Percentiles rank a stretch among this genome's conserved stretches.
These are phyloP conservation scores for Diplodia sapinea DNA, from an alignment of 2,329 filamentous ascomycete genomes.

Conservation along the genomic window DNA sequence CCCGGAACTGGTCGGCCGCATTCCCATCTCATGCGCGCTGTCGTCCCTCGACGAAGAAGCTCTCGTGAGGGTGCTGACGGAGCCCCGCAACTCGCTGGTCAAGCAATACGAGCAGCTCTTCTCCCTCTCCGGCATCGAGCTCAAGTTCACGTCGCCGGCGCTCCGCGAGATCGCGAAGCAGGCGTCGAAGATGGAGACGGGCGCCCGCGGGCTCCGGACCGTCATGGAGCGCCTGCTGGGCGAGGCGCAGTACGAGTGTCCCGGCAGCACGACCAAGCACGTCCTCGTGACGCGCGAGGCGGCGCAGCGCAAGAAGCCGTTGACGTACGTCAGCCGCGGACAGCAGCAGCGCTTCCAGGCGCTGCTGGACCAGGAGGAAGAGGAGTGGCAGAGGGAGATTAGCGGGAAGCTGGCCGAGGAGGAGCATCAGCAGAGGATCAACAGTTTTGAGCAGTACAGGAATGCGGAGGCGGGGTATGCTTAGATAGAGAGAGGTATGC, in stretches of 20 bases:
- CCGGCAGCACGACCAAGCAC: conserved; percentile 53
- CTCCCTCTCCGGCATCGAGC: conserved; percentile 74
- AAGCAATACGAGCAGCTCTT: conserved; percentile 91
- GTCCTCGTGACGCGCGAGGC: conserved; percentile 55
- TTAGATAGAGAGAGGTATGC: background rate
- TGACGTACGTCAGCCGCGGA: conserved; percentile 53
- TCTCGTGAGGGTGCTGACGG: conserved; percentile 86
- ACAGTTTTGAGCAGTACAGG: conserved; percentile 26
- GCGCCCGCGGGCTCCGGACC: conserved; percentile 58
- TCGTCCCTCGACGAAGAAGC: conserved; percentile 71
- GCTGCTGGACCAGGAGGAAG: conserved; percentile 52
- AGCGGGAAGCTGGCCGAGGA: conserved; percentile 7
- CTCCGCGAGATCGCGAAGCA: conserved; percentile 81
- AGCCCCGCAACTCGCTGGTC: conserved; percentile 86
- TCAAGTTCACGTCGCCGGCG: conserved; percentile 82
- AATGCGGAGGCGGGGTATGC: conserved; percentile 18
- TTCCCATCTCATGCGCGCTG: conserved; percentile 87
- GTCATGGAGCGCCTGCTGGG: conserved; percentile 56
- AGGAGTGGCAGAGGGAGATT: conserved; percentile 52
- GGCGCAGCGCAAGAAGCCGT: conserved; percentile 49
- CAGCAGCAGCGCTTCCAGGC: conserved; percentile 49
- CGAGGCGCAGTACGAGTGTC: conserved; percentile 56
- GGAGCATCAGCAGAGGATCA: conserved; percentile 12
- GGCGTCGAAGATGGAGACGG: conserved; percentile 72
- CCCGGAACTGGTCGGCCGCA: conserved; percentile 91